Evolutionary conservation across 208 protist species (phyloP), one percentile per base, ranked within the genome.

Genomic region (Trypanosomatidae sp.): DNA sequence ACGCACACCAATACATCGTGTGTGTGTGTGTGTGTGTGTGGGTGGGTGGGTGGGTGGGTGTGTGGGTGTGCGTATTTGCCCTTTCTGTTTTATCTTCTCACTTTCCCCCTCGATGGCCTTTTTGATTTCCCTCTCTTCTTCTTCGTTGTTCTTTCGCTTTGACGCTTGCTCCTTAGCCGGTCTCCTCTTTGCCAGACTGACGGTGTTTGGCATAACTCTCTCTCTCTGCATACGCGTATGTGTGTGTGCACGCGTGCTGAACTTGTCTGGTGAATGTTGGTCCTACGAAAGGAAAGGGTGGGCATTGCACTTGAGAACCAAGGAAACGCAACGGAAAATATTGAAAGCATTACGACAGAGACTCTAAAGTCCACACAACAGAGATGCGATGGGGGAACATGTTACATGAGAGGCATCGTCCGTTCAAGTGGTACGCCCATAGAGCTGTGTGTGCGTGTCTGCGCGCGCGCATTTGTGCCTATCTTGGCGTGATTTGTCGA

Each of bases 51-150:
- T 60, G 58, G 7, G 19, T 52, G 49, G 19, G 22, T 60, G 58
- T 64, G 58, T 43, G 58, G 13, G 28, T 66, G 39, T 30, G 60
- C 60, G 36, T 66, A 25, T 66, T 55, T 22, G 50, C 8, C 46
- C 12, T 19, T 65, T 65, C 10, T 53, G 28, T 52, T 62, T 53
- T 62, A n/a, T 19, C 55, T 10, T 25, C 47, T 7, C 41, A 25
- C 62, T 10, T 71, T 47, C 7, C 22, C 50, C 50, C 22, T 55
- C 22, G 6, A 15, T 39, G 36, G 36, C 36, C 36, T 6, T 44
- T 19, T 53, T 72, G 9, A 59, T 73, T 65, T 73, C 12, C 44
- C 44, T 7, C 46, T 53, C 8, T 41, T 36, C 62, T 9, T 41
- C 58, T 39, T n/a, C 33, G 30, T 7, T 62, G 58, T 43, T 25